Evolutionary conservation across 2,329 filamentous ascomycete genomes (phyloP).

Genomic region (Cordyceps farinosa): DNA sequence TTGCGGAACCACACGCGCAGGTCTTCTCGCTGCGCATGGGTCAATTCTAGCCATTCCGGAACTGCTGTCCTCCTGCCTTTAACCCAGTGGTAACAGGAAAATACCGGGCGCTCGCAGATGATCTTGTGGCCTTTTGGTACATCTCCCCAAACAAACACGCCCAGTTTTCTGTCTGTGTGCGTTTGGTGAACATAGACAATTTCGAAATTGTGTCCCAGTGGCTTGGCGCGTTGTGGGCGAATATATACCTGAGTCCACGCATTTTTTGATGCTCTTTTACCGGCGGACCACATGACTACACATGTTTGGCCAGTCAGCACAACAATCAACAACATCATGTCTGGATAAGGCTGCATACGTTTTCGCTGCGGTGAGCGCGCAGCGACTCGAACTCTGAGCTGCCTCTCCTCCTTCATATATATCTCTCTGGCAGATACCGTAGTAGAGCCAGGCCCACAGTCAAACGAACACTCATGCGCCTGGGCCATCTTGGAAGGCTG

Average conservation of each 20-base stretch:
- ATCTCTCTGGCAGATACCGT: neutral
- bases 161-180: slow-evolving; percentile 11
- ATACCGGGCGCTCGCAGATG: slow-evolving; percentile 21
- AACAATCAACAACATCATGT: neutral
- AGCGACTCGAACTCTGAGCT: neutral
- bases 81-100: slow-evolving; percentile 21
- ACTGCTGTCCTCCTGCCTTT: slow-evolving; percentile 10
- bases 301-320: neutral
- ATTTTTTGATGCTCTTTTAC: neutral
- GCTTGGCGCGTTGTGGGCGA: neutral
- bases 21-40: neutral
- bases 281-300: neutral
- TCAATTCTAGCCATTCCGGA: slow-evolving; percentile 21
- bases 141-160: slow-evolving; percentile 23
- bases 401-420: neutral
- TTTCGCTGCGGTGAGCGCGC: no score
- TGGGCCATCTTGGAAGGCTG: neutral
- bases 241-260: neutral
- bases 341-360: neutral
- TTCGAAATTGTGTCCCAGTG: slow-evolving; percentile 15
- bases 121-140: slow-evolving; percentile 19
- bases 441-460: neutral
- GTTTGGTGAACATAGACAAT: slow-evolving; percentile 20
- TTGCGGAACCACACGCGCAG: slow-evolving; percentile 16
- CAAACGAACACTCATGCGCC: neutral